A percentile compares a stretch with the other conserved stretches of the same genome.
phyloP scores from a whole-genome alignment of 1,284 basidiomycete genomes.

The Bjerkandera adusta region DNA sequence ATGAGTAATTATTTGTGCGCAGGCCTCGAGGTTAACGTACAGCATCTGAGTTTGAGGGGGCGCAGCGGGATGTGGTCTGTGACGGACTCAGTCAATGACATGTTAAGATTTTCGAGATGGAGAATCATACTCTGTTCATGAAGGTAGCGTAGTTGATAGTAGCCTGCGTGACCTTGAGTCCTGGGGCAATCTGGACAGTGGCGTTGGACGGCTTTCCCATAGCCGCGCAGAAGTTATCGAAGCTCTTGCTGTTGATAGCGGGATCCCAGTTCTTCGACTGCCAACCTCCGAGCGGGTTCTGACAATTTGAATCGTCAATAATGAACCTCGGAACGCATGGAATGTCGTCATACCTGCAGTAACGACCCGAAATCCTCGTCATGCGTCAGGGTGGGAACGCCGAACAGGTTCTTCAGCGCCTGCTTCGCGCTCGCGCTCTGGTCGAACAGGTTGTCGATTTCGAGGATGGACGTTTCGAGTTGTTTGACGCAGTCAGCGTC shows the following conservation, averaged over 20 bases:
- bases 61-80: constrained; percentile 56
- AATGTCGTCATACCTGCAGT: constrained; percentile 42
- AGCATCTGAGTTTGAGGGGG: constrained; percentile 51
- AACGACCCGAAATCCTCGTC: constrained; percentile 76
- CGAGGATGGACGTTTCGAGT: constrained; percentile 58
- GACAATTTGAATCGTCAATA: not conserved
- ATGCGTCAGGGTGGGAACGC: constrained; percentile 58
- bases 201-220: constrained; percentile 40
- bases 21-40: constrained; percentile 33
- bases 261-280: constrained; percentile 76
- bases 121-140: constrained; percentile 56
- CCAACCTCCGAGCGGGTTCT: constrained; percentile 46
- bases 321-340: constrained; percentile 2
- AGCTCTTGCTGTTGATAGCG: constrained; percentile 49
- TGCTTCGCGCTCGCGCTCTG: constrained; percentile 30
- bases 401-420: constrained; percentile 68
- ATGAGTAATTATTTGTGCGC: too few relatives aligned
- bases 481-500: constrained; percentile 66
- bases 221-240: constrained; percentile 68
- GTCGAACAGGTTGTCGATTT: constrained; percentile 60
- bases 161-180: constrained; percentile 42
- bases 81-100: too few relatives aligned
- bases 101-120: not conserved
- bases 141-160: constrained; percentile 76
- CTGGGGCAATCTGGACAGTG: constrained; percentile 14